phyloP scores from a whole-genome alignment of 208 protist species.

The Trypanosoma lewisi region DNA sequence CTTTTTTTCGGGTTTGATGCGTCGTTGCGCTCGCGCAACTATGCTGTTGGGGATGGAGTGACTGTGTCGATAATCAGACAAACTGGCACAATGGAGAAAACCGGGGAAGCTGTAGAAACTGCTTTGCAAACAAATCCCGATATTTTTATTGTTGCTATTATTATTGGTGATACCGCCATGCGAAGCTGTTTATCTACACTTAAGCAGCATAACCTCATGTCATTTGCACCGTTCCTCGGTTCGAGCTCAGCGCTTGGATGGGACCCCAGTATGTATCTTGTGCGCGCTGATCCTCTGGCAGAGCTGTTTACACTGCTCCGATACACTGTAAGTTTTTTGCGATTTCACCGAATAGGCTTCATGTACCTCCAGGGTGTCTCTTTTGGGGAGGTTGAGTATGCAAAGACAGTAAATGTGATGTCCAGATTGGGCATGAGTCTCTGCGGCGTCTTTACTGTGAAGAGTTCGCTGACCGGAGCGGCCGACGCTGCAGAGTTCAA shows the following conservation, averaged over 20 bases:
- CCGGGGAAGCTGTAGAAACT: too few relatives aligned
- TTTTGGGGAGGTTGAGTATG: slow-evolving; percentile 39
- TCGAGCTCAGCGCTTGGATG: slow-evolving; percentile 31
- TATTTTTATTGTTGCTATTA: slow-evolving; percentile 28
- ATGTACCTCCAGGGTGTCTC: slow-evolving; percentile 42
- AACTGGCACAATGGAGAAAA: too few relatives aligned
- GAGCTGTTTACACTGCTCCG: slow-evolving; percentile 20
- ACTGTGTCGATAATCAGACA: too few relatives aligned
- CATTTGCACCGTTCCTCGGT: slow-evolving; percentile 33
- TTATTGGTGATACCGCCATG: slow-evolving; percentile 17
- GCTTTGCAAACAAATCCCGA: too few relatives aligned
- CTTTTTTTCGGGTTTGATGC: too few relatives aligned
- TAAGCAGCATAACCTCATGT: slow-evolving; percentile 1
- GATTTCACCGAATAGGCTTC: slow-evolving; percentile 24
- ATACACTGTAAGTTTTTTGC: slow-evolving; percentile 11
- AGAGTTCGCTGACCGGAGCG: slow-evolving; percentile 1
- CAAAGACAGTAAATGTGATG: slow-evolving; percentile 5
- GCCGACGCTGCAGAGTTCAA: slow-evolving; percentile 12
- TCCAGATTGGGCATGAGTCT: slow-evolving; percentile 15
- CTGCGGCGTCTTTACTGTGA: slow-evolving; percentile 23
- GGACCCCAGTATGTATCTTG: slow-evolving; percentile 38
- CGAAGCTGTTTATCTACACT: background rate
- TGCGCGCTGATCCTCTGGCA: slow-evolving; percentile 28
- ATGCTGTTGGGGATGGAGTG: too few relatives aligned
- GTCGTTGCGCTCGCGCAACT: too few relatives aligned